Evolutionary conservation across 1,139 yeast genomes (phyloP).

Genomic region (Geotrichum bryndzae): DNA sequence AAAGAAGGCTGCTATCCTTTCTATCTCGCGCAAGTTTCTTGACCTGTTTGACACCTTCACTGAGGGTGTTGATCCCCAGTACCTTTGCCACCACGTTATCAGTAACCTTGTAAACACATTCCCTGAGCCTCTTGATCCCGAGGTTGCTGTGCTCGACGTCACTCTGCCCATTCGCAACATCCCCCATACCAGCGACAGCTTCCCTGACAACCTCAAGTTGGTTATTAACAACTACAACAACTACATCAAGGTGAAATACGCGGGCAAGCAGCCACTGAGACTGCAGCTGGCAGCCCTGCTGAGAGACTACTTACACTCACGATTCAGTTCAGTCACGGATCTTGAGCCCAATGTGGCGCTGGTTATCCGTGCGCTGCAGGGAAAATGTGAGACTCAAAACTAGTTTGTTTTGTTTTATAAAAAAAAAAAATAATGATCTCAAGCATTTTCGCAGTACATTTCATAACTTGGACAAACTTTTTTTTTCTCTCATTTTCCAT

Average conservation of each 20-base stretch:
- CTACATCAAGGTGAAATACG: conserved; percentile 37
- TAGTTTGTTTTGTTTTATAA: background rate
- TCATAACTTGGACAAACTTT: background rate
- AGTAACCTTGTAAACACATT: conserved; percentile 43
- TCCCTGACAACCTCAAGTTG: conserved; percentile 58
- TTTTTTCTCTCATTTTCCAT: background rate
- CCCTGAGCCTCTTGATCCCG: conserved; percentile 33
- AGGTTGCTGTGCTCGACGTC: conserved; percentile 51
- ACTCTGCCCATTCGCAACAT: conserved; percentile 61
- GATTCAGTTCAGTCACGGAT: conserved; percentile 19
- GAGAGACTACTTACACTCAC: conserved; percentile 21
- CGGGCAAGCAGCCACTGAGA: conserved; percentile 35
- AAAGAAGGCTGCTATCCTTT: conserved; percentile 9
- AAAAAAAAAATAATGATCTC: background rate
- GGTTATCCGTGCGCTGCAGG: conserved; percentile 21
- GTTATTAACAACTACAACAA: conserved; percentile 69
- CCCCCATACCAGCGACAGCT: conserved; percentile 36
- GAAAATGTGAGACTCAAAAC: conserved; percentile 17
- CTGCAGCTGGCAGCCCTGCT: conserved; percentile 35
- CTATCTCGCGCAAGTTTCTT: conserved; percentile 45
- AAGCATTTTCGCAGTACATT: background rate
- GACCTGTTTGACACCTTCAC: conserved; percentile 58
- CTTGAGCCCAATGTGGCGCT: conserved; percentile 27
- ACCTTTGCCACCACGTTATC: conserved; percentile 61
- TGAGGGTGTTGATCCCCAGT: conserved; percentile 56